These are phyloP conservation scores for Wickerhamiella siamensis DNA, from an alignment of 805 yeast species.

Conservation along the genomic window DNA sequence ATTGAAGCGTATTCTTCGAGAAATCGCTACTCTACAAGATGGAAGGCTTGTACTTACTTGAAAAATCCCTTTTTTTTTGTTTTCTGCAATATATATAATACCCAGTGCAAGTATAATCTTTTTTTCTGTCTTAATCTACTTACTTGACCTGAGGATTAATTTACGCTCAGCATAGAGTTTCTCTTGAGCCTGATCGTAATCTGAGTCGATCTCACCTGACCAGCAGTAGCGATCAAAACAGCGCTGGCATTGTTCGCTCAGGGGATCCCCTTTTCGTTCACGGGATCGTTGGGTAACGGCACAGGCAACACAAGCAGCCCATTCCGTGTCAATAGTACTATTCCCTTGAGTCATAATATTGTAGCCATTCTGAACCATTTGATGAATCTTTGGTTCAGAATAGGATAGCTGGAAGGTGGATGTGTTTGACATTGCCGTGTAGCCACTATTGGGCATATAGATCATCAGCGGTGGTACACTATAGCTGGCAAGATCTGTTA, in stretches of 20 bases:
- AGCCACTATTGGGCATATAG: conserved; percentile 63
- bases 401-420: conserved; percentile 58
- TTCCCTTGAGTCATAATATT: conserved; percentile 53
- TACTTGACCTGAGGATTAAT: neutral
- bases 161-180: neutral
- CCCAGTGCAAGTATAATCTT: neutral
- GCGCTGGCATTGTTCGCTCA: conserved; percentile 49
- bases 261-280: conserved; percentile 47
- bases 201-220: conserved; percentile 33
- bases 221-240: conserved; percentile 71
- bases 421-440: conserved; percentile 51
- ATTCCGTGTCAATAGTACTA: conserved; percentile 50
- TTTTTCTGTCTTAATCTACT: too few relatives aligned
- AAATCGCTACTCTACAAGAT: conserved; percentile 39
- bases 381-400: conserved; percentile 38
- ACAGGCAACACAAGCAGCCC: conserved; percentile 67
- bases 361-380: conserved; percentile 60
- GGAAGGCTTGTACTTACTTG: conserved; percentile 24
- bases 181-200: neutral
- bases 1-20: conserved; percentile 43
- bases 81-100: neutral
- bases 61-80: neutral
- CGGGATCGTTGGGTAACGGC: conserved; percentile 68
- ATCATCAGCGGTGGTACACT: conserved; percentile 43
- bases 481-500: conserved; percentile 37